Percentiles rank a stretch among this genome's conserved stretches.
Evolutionary conservation across 495 filamentous ascomycete genomes (phyloP).

Genomic region (Penicillium lividum): DNA sequence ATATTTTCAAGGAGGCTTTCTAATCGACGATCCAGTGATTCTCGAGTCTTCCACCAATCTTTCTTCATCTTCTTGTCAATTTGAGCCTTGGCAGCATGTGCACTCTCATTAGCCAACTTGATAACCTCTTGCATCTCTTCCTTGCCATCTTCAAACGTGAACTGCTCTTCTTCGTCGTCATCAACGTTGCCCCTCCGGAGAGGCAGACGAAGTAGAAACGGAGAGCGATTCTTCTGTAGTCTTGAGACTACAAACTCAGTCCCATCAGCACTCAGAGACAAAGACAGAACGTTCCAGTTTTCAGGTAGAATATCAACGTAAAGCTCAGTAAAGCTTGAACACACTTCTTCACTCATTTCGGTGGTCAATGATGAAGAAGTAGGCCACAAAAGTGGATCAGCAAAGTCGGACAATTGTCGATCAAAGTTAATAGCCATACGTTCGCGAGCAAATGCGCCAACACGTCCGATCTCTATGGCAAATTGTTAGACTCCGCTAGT

Average conservation of each 20-base stretch:
- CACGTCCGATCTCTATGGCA: constrained; percentile 43
- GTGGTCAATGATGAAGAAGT: constrained; percentile 17
- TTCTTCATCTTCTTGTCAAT: constrained; percentile 62
- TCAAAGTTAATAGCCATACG: constrained; percentile 46
- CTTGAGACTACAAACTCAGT: constrained; percentile 83
- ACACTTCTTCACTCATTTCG: constrained; percentile 29
- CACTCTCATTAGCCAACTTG: constrained; percentile 71
- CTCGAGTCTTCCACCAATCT: constrained; percentile 86
- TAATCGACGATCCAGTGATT: constrained; percentile 74
- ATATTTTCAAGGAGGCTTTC: constrained; percentile 79
- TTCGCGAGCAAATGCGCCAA: constrained; percentile 47
- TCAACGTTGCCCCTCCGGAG: constrained; percentile 76
- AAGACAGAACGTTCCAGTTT: constrained; percentile 81
- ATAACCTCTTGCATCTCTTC: constrained; percentile 82
- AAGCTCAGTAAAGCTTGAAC: constrained; percentile 37
- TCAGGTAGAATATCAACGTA: constrained; percentile 69
- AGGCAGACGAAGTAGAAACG: constrained; percentile 83
- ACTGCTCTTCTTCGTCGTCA: constrained; percentile 80
- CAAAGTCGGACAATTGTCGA: constrained; percentile 40
- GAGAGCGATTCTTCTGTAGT: constrained; percentile 67
- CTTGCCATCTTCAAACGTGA: constrained; percentile 77
- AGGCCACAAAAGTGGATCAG: constrained; percentile 46
- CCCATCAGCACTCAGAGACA: constrained; percentile 75
- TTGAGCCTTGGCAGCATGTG: constrained; percentile 68
- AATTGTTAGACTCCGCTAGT: constrained; percentile 12